Conservation (phyloP, 129 eudicot species). For the carrot (Daucus carota) region DH1_v3.0 NC_030387.2:30273001-30273500, state of each 20-base stretch:
- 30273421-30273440: neutral
- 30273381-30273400: neutral
- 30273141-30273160: constrained; percentile 96
- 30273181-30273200: neutral
- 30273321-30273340: neutral
- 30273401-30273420: neutral
- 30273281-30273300: neutral
- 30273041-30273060: neutral
- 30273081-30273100: constrained; percentile 19
- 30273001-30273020: neutral
- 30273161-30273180: constrained; percentile 72
- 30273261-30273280: neutral
- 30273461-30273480: constrained; percentile 93
- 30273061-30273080: neutral
- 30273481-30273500: constrained; percentile 88
- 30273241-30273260: neutral
- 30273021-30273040: neutral
- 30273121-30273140: constrained; percentile 95
- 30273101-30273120: constrained; percentile 16
- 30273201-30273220: neutral
- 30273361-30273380: constrained; percentile 1
- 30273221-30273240: neutral
- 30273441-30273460: constrained; percentile 4
- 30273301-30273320: neutral
- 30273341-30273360: neutral